Conservation (phyloP, 805 yeast genomes). For the Candida coquimbonensis region DNA sequence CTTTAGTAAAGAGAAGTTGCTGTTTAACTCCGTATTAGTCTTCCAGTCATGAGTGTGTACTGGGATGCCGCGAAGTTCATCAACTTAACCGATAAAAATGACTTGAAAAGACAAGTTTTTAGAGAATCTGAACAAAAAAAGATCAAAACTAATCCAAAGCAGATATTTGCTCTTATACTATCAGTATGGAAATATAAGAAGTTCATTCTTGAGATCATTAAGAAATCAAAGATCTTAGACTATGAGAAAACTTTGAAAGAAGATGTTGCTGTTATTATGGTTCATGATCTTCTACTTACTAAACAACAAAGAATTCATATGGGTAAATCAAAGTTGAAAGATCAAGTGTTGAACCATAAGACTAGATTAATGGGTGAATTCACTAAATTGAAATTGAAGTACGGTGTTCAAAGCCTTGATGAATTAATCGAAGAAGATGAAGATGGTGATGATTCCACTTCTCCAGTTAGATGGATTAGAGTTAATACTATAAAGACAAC, state of each 20-base stretch:
- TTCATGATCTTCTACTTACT: slow-evolving; percentile 75
- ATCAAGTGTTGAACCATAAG: slow-evolving; percentile 68
- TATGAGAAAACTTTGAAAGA: slow-evolving; percentile 46
- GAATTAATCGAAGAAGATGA: slow-evolving; percentile 33
- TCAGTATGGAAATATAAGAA: slow-evolving; percentile 71
- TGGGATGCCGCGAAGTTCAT: slow-evolving; percentile 8
- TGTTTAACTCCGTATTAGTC: too few relatives aligned
- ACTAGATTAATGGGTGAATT: slow-evolving; percentile 79
- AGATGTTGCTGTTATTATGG: slow-evolving; percentile 53
- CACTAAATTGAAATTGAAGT: slow-evolving; percentile 66
- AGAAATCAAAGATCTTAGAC: slow-evolving; percentile 58
- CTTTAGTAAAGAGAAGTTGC: too few relatives aligned
- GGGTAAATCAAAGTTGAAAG: slow-evolving; percentile 84
- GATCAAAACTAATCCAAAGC: slow-evolving; percentile 68
- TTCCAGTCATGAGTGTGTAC: slow-evolving; percentile 4
- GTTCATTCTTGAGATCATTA: slow-evolving; percentile 54
- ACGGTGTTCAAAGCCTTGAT: slow-evolving; percentile 50
- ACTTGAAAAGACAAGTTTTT: slow-evolving; percentile 29
- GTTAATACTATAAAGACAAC: slow-evolving; percentile 56
- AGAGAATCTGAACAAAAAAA: slow-evolving; percentile 39
- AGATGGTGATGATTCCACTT: slow-evolving; percentile 35
- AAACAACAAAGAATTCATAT: slow-evolving; percentile 77
- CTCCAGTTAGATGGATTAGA: slow-evolving; percentile 79
- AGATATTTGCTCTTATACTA: slow-evolving; percentile 74
- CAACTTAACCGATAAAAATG: slow-evolving; percentile 4